A percentile compares a stretch with the other conserved stretches of the same genome.
These are phyloP conservation scores for Mycothermus thermophilus DNA, from an alignment of 495 filamentous ascomycete genomes.

Conservation along the genomic window DNA sequence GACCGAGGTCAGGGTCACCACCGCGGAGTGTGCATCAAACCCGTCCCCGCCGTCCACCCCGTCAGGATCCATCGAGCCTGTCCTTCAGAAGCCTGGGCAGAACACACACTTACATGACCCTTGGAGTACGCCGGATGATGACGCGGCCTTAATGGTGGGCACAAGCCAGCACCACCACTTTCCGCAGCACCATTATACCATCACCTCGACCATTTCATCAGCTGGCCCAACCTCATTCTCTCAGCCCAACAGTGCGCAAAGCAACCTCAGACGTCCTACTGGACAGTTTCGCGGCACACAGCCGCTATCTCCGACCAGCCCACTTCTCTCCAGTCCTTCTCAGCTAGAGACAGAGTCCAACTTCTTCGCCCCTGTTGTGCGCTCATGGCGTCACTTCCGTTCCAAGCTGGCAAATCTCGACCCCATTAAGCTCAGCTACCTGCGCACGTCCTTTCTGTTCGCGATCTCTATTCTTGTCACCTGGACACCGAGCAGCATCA, in stretches of 20 bases:
- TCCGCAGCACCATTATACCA: slow-evolving; percentile 8
- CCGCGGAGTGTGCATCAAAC: slow-evolving; percentile 12
- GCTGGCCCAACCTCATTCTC: neutral
- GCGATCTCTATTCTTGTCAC: slow-evolving; percentile 66
- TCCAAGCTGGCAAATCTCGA: slow-evolving; percentile 33
- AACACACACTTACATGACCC: slow-evolving; percentile 3
- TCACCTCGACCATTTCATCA: slow-evolving; percentile 13
- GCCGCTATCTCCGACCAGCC: no score
- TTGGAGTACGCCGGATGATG: slow-evolving; percentile 8
- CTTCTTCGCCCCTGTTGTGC: no score
- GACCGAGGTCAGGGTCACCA: slow-evolving; percentile 25
- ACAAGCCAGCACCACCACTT: neutral
- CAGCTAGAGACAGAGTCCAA: no score
- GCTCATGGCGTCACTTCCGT: no score
- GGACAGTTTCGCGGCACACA: no score
- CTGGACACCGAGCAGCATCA: slow-evolving; percentile 70
- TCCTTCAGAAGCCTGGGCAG: slow-evolving; percentile 1
- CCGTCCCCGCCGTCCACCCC: slow-evolving; percentile 5
- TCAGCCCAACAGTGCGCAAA: no score
- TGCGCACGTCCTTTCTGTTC: slow-evolving; percentile 68
- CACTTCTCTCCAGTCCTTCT: no score
- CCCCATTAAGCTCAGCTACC: slow-evolving; percentile 58
- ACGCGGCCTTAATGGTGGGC: slow-evolving; percentile 1
- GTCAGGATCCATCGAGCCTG: slow-evolving; percentile 5
- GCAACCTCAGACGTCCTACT: no score